Evolutionary conservation across 768 basidiomycete genomes (phyloP), one percentile per base, ranked within the genome.

Genomic region (Collybiopsis luxurians): DNA sequence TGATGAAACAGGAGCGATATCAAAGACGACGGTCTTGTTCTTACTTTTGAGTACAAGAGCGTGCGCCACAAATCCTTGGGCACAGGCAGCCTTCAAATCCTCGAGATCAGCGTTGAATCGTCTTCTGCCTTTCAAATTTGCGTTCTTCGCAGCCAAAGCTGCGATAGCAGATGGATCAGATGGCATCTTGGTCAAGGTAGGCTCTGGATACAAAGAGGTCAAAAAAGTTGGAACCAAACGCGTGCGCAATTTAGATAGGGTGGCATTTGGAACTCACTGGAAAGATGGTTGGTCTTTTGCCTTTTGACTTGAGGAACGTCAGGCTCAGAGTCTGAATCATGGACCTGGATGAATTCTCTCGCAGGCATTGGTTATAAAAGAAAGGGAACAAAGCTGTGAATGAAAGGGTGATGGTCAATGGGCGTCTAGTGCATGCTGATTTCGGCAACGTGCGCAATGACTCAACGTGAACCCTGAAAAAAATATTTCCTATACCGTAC

Each of bases 41-140:
- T 40, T 59, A 83, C 84, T 70, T 53, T 70, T 71, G 27, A 84
- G 56, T 34, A 64, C 64, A 55, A 82, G 64, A 4, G 73, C 74
- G 42, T 73, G 67, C 6, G 73, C 55, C 44, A 63, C 61, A 53
- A 79, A 68, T 3, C 78, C 76, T 23, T 61, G 62, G 19, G 63
- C 63, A 51, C 69, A 73, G 30, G 72, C 71, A 11, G 70, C 69
- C 53, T 72, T 70, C 50, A 84, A 58, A 58, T 82, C 80, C 2
- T 66, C 62, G n/a, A 85, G 71, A 69, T 87, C 85, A 30, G 83
- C 83, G 10, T 68, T 72, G 64, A 84, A 86, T 53, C 80, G 74
- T 62, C 74, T 80, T 28, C 84, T 73, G 6, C 85, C 85, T 64
- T 81, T 85, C 63, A 84, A 67, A 46, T 75, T 70, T 6, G 68